phyloP scores from a whole-genome alignment of 2,329 filamentous ascomycete genomes.

The Colletotrichum agaves region DNA sequence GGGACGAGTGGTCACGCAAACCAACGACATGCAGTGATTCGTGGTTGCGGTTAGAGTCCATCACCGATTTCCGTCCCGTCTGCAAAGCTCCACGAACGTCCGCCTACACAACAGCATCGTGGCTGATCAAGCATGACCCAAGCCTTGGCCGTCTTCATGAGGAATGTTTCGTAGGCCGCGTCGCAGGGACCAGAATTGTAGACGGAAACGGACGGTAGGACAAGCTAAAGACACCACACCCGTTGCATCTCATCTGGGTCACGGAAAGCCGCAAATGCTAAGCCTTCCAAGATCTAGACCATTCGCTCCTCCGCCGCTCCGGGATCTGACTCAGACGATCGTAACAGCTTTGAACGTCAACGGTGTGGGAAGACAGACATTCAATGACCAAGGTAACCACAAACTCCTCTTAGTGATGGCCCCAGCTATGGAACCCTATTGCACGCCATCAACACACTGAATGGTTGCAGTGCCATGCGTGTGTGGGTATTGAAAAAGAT shows the following conservation, averaged over 20 bases:
- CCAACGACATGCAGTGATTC: not conserved
- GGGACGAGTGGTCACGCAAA: not conserved
- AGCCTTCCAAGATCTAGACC: slow-evolving; percentile 5
- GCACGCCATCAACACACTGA: slow-evolving; percentile 28
- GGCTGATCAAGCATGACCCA: not conserved
- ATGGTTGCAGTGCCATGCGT: slow-evolving; percentile 15
- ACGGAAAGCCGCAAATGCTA: slow-evolving; percentile 14
- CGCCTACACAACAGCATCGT: not conserved
- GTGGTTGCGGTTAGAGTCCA: not conserved
- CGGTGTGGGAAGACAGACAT: not conserved
- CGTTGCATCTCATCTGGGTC: slow-evolving; percentile 14
- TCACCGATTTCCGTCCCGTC: not conserved
- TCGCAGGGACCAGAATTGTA: not conserved
- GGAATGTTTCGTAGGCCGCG: not conserved
- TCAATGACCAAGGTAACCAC: not conserved
- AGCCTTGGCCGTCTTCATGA: slow-evolving; percentile 16
- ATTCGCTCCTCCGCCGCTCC: not conserved
- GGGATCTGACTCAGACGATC: slow-evolving; percentile 5
- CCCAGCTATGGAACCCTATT: slow-evolving; percentile 22
- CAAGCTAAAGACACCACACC: slow-evolving; percentile 21
- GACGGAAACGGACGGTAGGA: slow-evolving; percentile 28
- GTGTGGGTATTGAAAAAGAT: slow-evolving; percentile 33
- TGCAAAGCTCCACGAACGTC: not conserved
- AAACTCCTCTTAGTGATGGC: slow-evolving; percentile 27
- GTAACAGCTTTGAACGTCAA: not conserved